phyloP scores from a whole-genome alignment of 305 asterid genomes.

The Coffea humblotiana region DNA sequence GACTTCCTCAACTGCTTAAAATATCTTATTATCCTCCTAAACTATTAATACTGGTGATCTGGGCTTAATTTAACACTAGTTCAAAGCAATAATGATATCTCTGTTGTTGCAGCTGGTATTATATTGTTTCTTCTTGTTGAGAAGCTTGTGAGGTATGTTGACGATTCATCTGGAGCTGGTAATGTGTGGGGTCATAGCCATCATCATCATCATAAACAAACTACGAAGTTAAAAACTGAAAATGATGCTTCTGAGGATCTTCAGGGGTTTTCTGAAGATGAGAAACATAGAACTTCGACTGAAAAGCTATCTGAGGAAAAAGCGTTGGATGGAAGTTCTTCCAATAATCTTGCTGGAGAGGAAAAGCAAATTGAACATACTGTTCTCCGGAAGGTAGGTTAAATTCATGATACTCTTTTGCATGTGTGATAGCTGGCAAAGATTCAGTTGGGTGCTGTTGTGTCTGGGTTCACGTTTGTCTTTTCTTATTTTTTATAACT shows the following conservation, averaged over 20 bases:
- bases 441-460: background rate
- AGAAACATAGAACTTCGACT: conserved; percentile 32
- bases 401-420: conserved; percentile 8
- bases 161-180: conserved; percentile 68
- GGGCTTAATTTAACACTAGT: background rate
- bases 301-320: conserved; percentile 34
- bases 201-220: conserved; percentile 73
- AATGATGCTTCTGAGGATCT: conserved; percentile 42
- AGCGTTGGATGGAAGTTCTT: conserved; percentile 32
- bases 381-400: conserved; percentile 70
- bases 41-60: background rate
- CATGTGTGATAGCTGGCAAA: conserved; percentile 3
- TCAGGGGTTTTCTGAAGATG: conserved; percentile 39
- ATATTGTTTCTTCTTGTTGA: conserved; percentile 87
- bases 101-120: conserved; percentile 77
- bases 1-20: background rate
- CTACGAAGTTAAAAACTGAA: conserved; percentile 49
- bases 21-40: background rate
- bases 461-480: background rate
- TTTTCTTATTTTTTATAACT: background rate
- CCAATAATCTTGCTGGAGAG: conserved; percentile 32
- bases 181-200: conserved; percentile 55
- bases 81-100: conserved; percentile 13
- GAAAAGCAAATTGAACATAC: conserved; percentile 37
- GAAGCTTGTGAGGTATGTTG: conserved; percentile 93